Evolutionary conservation across 164 flowering plant genomes (phyloP), one percentile per base, ranked within the genome.

Genomic region (Berberis vulgaris): DNA sequence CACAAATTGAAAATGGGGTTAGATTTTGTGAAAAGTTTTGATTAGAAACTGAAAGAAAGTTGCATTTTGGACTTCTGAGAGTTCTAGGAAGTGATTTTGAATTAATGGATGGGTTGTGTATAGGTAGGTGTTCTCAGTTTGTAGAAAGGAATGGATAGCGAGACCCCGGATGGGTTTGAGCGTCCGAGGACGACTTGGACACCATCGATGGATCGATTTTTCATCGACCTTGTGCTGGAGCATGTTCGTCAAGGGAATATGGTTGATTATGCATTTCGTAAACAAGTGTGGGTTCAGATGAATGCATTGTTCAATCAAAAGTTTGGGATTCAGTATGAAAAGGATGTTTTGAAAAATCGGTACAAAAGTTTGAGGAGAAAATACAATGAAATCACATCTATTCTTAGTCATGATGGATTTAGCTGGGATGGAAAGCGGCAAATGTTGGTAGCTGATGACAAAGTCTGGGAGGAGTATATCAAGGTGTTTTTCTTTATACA

Each of bases 271-370:
- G 69, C 77, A 41, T 84, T 82, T 64, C 76, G 82, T 63, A 80
- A 79, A 72, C 66, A 67, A 46, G 82, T 84, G 42, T 85, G 89
- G 89, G 81, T 69, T 61, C 78, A 73, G n/a, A 83, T 85, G 85
- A 69, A 69, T 1, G 12, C 69, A 4, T 58, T 73, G 70, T 85
- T 83, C 74, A 80, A 77, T 73, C 72, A 76, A 11, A 81, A 79
- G 61, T 83, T 80, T 72, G 71, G 74, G 10, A 75, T 64, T 60
- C 72, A 77, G 53, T 78, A 75, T 45, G 77, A 75, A 41, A 81
- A 76, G 54, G 85, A 85, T 60, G 72, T 78, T 57, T 68, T 81
- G 47, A 85, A 81, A 60, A 85, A 85, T 64, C 81, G 86, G 3
- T 77, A 80, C 72, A 83, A 83, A 49, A 80, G 83, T 7, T 72